phyloP scores from a whole-genome alignment of 495 filamentous ascomycete genomes.

The Schizothecium vesticola region DNA sequence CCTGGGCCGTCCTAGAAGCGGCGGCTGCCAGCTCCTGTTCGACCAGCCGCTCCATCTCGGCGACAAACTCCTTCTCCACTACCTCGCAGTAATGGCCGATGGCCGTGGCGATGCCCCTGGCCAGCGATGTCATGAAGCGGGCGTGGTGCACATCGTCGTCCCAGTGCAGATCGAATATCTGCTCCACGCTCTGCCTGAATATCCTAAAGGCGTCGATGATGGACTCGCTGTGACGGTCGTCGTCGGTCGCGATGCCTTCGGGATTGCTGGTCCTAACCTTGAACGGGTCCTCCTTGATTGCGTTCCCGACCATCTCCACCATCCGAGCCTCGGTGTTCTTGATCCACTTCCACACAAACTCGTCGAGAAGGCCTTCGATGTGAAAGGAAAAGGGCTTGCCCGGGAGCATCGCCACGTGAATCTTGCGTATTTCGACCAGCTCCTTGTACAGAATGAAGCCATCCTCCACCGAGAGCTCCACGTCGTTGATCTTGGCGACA shows the following conservation, averaged over 20 bases:
- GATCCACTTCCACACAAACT: slow-evolving; percentile 96
- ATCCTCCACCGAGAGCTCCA: slow-evolving; percentile 79
- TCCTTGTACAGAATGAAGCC: slow-evolving; percentile 91
- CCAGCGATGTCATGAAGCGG: slow-evolving; percentile 93
- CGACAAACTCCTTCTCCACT: slow-evolving; percentile 77
- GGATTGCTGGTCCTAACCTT: slow-evolving; percentile 56
- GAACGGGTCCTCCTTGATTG: slow-evolving; percentile 84
- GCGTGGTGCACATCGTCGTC: slow-evolving; percentile 89
- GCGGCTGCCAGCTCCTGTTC: slow-evolving; percentile 75
- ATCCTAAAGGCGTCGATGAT: slow-evolving; percentile 91
- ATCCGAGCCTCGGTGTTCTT: slow-evolving; percentile 71
- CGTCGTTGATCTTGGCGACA: slow-evolving; percentile 56
- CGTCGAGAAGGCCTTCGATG: slow-evolving; percentile 77
- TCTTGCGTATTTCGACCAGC: slow-evolving; percentile 72
- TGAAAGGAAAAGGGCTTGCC: slow-evolving; percentile 68
- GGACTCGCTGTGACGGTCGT: slow-evolving; percentile 85
- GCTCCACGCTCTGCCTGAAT: slow-evolving; percentile 85
- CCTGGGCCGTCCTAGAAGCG: slow-evolving; percentile 73
- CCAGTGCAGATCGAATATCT: slow-evolving; percentile 82
- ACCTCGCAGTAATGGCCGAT: slow-evolving; percentile 88
- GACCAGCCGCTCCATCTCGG: slow-evolving; percentile 86
- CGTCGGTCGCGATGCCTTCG: slow-evolving; percentile 61
- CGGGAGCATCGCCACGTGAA: slow-evolving; percentile 68
- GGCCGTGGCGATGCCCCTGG: slow-evolving; percentile 78
- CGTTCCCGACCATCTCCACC: slow-evolving; percentile 79